Percentiles rank a stretch among this genome's conserved stretches.
phyloP scores from a whole-genome alignment of 2,329 filamentous ascomycete genomes.

The Colletotrichum lentis region DNA sequence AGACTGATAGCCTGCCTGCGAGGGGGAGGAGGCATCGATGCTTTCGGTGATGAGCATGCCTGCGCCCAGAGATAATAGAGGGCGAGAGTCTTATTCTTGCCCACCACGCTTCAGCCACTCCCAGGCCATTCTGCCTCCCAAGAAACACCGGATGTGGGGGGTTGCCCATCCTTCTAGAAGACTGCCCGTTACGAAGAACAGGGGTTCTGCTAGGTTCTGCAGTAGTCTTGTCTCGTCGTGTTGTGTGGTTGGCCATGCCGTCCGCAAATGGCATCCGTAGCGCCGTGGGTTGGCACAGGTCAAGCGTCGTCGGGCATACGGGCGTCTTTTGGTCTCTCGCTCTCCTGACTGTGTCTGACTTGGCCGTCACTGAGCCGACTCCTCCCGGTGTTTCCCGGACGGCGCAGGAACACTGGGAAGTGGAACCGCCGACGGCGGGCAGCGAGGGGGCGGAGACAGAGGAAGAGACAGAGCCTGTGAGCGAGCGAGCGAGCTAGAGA shows the following conservation, averaged over 20 bases:
- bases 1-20: neutral
- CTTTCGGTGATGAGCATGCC: conserved; percentile 26
- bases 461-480: too few species aligned
- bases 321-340: neutral
- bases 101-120: conserved; percentile 24
- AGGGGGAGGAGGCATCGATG: conserved; percentile 4
- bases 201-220: conserved; percentile 22
- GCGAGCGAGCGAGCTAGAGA: too few species aligned
- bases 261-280: neutral
- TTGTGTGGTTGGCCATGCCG: neutral
- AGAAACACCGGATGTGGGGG: conserved; percentile 25
- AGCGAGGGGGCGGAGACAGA: conserved; percentile 1
- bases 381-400: conserved; percentile 13
- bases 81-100: conserved; percentile 22
- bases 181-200: neutral
- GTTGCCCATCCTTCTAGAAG: conserved; percentile 34
- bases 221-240: conserved; percentile 1
- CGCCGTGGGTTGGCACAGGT: neutral
- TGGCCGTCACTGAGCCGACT: neutral
- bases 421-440: neutral
- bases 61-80: conserved; percentile 23
- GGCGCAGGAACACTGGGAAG: neutral
- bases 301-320: neutral
- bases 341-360: neutral
- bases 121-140: conserved; percentile 5